Conservation (phyloP, 768 basidiomycete genomes). For the Boletus tomentosulus region DNA sequence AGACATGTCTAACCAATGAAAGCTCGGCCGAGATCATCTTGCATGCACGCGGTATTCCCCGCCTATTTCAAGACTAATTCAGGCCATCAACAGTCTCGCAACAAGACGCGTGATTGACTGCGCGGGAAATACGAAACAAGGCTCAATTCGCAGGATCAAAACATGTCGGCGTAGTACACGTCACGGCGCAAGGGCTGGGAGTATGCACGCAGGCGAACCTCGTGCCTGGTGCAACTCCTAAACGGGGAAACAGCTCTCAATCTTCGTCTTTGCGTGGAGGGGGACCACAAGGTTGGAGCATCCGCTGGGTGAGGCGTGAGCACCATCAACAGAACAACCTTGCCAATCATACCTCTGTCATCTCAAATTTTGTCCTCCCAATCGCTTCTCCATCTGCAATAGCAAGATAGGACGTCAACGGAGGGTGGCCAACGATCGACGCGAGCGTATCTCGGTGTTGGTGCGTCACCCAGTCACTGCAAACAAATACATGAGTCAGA, state of each 20-base stretch:
- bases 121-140: background rate
- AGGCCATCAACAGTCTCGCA: too few relatives aligned
- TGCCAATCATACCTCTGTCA: constrained; percentile 72
- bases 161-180: background rate
- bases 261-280: constrained; percentile 89
- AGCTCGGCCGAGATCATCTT: background rate
- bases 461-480: constrained; percentile 95
- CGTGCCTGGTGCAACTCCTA: too few relatives aligned
- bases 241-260: constrained; percentile 18
- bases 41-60: too few relatives aligned
- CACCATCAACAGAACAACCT: constrained; percentile 12
- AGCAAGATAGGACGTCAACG: constrained; percentile 80
- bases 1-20: too few relatives aligned
- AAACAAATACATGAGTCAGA: constrained; percentile 11
- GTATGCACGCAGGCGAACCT: too few relatives aligned
- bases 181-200: too few relatives aligned
- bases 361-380: constrained; percentile 87
- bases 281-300: constrained; percentile 93
- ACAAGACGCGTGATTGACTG: too few relatives aligned
- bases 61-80: too few relatives aligned
- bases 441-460: constrained; percentile 95
- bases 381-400: constrained; percentile 94
- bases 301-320: constrained; percentile 50
- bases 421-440: constrained; percentile 88
- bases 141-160: background rate